Conservation (phyloP, 257 asterid genomes). For the Hygrophila difformis region DNA sequence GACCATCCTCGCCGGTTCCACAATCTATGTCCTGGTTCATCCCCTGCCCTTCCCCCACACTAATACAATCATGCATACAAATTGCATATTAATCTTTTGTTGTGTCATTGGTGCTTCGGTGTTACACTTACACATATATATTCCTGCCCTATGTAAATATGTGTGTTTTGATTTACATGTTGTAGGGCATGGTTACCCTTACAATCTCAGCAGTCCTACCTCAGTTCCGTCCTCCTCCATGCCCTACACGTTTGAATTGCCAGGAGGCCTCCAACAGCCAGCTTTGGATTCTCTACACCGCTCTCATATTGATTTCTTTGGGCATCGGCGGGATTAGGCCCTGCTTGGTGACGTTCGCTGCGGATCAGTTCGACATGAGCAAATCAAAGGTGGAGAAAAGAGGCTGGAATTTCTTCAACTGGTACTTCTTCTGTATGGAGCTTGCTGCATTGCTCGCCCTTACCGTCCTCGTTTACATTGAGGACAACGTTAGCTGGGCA, state of each 20-base stretch:
- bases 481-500: conserved; percentile 76
- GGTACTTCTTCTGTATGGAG: conserved; percentile 74
- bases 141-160: too few species aligned
- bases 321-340: conserved; percentile 84
- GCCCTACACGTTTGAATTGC: conserved; percentile 71
- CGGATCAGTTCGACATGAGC: conserved; percentile 83
- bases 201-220: conserved; percentile 60
- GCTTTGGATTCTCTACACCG: conserved; percentile 49
- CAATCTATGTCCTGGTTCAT: conserved; percentile 47
- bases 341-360: conserved; percentile 70
- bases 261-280: conserved; percentile 56
- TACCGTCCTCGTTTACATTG: conserved; percentile 72
- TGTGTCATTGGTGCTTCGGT: too few species aligned
- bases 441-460: conserved; percentile 60
- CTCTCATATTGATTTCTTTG: conserved; percentile 56
- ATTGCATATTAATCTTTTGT: too few species aligned
- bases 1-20: conserved; percentile 60
- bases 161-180: not conserved
- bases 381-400: too few species aligned
- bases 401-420: conserved; percentile 76
- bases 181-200: conserved; percentile 63
- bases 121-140: too few species aligned
- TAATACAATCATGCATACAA: too few species aligned
- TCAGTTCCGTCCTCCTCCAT: conserved; percentile 62
- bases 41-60: not conserved